phyloP scores from a whole-genome alignment of 805 yeast species.

The Wickerhamia fluorescens region DNA sequence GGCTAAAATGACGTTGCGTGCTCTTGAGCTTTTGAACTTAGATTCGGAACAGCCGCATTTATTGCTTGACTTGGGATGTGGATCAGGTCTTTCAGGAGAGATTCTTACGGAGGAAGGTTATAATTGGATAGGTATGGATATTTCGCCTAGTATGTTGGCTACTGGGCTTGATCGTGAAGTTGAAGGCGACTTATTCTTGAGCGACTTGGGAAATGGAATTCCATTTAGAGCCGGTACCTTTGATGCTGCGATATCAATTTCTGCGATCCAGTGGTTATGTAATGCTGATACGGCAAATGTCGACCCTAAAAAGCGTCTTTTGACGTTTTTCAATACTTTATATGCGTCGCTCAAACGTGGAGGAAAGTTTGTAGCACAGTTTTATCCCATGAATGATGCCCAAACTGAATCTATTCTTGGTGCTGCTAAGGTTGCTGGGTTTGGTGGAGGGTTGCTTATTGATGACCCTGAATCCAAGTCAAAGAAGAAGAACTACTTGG shows the following conservation, averaged over 20 bases:
- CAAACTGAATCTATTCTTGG: conserved; percentile 72
- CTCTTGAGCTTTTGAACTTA: conserved; percentile 77
- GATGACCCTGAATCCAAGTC: conserved; percentile 92
- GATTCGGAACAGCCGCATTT: conserved; percentile 55
- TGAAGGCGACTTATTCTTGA: conserved; percentile 86
- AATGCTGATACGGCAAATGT: conserved; percentile 81
- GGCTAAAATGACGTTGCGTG: conserved; percentile 94
- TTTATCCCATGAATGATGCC: conserved; percentile 85
- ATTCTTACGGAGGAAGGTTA: conserved; percentile 91
- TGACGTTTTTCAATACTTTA: conserved; percentile 79
- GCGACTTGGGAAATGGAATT: conserved; percentile 90
- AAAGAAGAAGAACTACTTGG: conserved; percentile 85
- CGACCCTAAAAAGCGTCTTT: conserved; percentile 77
- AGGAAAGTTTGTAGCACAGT: conserved; percentile 96
- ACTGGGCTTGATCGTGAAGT: conserved; percentile 88
- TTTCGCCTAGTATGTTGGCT: conserved; percentile 92
- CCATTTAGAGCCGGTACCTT: conserved; percentile 95
- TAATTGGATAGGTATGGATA: conserved; percentile 94
- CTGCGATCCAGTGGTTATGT: conserved; percentile 97
- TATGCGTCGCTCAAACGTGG: conserved; percentile 86
- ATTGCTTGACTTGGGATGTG: conserved; percentile 91
- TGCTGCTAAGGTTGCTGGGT: conserved; percentile 91
- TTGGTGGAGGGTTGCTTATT: conserved; percentile 90
- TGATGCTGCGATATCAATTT: conserved; percentile 92
- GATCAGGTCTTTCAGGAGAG: conserved; percentile 94